Percentiles rank a stretch among this genome's conserved stretches.
Evolutionary conservation across 2,329 filamentous ascomycete species (phyloP).

Genomic region (Lachnellula hyalina): DNA sequence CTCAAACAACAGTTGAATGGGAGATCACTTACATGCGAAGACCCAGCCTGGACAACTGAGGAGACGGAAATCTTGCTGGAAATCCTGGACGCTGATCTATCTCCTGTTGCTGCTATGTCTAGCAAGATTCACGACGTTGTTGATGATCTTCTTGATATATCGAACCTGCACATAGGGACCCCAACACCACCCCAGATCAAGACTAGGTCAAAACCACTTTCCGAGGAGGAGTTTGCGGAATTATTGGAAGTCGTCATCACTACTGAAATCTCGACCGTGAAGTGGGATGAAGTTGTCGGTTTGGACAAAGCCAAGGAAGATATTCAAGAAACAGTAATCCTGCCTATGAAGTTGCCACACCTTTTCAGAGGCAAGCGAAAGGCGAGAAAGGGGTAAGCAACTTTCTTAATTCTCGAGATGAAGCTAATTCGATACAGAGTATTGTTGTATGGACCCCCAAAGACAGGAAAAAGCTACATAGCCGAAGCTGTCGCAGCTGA

Average conservation of each 20-base stretch:
- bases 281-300: not conserved
- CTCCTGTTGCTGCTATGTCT: not conserved
- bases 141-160: not conserved
- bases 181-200: not conserved
- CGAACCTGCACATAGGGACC: not conserved
- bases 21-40: not conserved
- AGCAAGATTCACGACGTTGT: not conserved
- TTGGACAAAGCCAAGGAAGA: not conserved
- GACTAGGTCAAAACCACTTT: not conserved
- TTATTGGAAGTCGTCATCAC: not conserved
- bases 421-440: not conserved
- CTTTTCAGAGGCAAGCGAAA: not conserved
- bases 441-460: not conserved
- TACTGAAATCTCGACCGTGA: not conserved
- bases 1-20: not conserved
- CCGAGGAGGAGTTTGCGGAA: not conserved
- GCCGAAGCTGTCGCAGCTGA: not conserved
- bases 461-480: not conserved
- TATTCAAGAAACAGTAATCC: not conserved
- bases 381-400: not conserved
- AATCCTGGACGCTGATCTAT: not conserved
- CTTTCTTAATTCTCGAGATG: not conserved
- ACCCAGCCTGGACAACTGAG: not conserved
- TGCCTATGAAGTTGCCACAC: not conserved
- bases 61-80: not conserved